Conservation (phyloP, 2,329 filamentous ascomycete genomes). For the Pseudogymnoascus sp. region DNA sequence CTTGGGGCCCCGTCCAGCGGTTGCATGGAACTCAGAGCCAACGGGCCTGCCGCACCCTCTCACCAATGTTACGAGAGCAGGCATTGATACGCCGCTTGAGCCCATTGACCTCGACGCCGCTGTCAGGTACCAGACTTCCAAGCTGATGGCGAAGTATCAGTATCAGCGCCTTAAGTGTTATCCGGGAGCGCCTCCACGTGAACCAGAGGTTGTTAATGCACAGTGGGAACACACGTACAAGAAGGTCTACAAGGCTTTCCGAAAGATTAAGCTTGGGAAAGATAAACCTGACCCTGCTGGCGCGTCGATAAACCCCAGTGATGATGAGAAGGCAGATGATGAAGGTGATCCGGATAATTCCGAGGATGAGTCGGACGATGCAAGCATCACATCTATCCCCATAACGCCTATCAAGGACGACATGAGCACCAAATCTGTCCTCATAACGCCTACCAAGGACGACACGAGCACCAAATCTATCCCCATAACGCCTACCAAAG, state of each 20-base stretch:
- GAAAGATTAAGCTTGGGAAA: neutral
- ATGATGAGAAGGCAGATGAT: constrained; percentile 3
- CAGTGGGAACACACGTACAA: constrained; percentile 1
- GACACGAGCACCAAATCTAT: neutral
- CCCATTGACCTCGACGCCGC: neutral
- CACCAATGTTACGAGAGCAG: neutral
- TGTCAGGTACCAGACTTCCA: neutral
- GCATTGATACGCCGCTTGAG: neutral
- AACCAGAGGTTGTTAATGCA: neutral
- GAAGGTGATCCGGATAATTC: neutral
- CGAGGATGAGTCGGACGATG: neutral
- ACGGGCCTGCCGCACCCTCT: neutral
- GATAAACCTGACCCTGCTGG: neutral
- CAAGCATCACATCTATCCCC: neutral
- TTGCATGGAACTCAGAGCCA: neutral
- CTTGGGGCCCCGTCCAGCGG: neutral
- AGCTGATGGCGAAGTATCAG: neutral
- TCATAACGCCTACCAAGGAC: neutral
- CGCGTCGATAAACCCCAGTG: neutral
- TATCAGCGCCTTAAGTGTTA: neutral
- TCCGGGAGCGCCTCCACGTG: neutral
- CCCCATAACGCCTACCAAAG: too few relatives aligned
- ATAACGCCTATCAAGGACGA: too few relatives aligned
- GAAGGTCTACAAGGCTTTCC: neutral
- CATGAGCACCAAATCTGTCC: neutral